Conservation (phyloP, 1,284 basidiomycete species). For the Ganoderma boninense region DNA sequence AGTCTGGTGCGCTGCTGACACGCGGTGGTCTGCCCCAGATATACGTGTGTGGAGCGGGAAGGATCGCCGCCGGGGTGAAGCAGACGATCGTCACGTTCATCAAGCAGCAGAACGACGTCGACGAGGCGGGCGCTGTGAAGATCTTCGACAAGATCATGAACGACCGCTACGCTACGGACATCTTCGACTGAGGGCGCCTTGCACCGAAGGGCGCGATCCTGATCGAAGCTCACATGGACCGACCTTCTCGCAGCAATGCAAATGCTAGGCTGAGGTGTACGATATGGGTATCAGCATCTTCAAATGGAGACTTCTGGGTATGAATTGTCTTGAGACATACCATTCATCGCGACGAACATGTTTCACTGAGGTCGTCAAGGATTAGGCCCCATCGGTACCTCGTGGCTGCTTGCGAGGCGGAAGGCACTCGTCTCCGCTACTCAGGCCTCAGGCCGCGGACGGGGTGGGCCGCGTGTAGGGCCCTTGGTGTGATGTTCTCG, state of each 20-base stretch:
- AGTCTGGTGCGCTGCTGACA: not conserved
- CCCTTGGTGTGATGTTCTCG: not conserved
- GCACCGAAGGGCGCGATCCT: not conserved
- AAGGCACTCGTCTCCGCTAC: not conserved
- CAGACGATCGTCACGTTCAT: conserved; percentile 46
- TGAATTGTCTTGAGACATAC: not conserved
- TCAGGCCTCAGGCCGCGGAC: not conserved
- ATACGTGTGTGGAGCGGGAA: conserved; percentile 54
- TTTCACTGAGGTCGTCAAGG: not conserved
- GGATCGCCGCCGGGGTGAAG: conserved; percentile 47
- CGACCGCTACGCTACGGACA: conserved; percentile 51
- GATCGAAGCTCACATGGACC: not conserved
- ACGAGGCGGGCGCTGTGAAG: conserved; percentile 34
- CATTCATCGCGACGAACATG: not conserved
- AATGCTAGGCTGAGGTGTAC: not conserved
- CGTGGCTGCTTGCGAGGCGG: not conserved
- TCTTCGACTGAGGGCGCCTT: conserved; percentile 44
- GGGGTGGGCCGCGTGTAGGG: not conserved
- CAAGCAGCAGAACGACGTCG: conserved; percentile 34
- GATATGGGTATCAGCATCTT: not conserved
- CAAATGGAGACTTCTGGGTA: not conserved
- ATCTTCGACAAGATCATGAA: conserved; percentile 41
- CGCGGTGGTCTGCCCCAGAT: conserved; percentile 41
- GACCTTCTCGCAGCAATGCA: too few species aligned
- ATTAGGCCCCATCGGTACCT: not conserved